Evolutionary conservation across 805 yeast genomes (phyloP), one percentile per base, ranked within the genome.

Genomic region (Diddensiella transvaalensis): DNA sequence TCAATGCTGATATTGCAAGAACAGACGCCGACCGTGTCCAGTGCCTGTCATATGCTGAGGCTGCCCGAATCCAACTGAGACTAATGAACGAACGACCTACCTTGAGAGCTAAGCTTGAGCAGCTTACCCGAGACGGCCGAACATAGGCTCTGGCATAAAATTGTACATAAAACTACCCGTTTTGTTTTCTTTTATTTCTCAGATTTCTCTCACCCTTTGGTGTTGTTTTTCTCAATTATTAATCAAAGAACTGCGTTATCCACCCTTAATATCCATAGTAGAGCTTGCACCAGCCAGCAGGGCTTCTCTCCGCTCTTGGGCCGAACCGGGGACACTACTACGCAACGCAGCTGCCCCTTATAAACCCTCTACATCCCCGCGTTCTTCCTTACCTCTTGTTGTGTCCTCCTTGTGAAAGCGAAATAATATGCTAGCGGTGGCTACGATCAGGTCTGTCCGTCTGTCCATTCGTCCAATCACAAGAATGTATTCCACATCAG

Each of bases 41-140:
- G 72, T 93, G 96, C 48, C 82, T 88, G 54, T 83, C 93, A 17
- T 85, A 87, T 60, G 90, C 91, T 51, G 96, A 88, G 71, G 96
- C 97, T 55, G 82, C 96, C 43, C 86, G 85, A 67, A 80, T 89
- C 72, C 99, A 93, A 75, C 71, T 82, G 63, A 80, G 83, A 63
- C 79, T 93, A 40, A 51, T 57, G 46, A 47, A 44, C 24, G 70
- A 67, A 51, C 58, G 65, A 18, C 71, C 71, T 29, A 57, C 52
- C 18, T 53, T 67, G 44, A 58, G 63, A 35, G 56, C 56, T 44
- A 54, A 61, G 24, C 52, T 65, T 35, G 66, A 60, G 42, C 29
- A 46, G 23, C 49, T 62, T 24, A 51, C 61, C 35, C 38, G 53
- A 17, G 35, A 44, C 5, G 39, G 39, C 6, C 4, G 35, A 40